Percentiles rank a stretch among this genome's conserved stretches.
Conservation (phyloP, 352 stramenopile species). For the Pythium sp. region DNA sequence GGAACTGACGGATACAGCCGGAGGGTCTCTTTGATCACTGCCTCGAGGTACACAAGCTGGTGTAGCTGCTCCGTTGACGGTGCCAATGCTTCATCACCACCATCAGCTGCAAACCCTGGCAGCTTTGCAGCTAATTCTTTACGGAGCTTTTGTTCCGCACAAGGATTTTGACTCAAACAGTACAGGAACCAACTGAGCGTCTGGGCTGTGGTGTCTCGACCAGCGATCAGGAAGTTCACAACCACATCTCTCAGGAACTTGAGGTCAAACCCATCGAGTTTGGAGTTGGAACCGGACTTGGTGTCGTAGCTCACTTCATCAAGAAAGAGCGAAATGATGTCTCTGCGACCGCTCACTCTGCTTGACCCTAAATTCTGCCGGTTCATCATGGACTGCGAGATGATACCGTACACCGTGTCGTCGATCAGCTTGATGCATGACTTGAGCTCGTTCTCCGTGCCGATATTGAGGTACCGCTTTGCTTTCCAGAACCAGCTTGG, state of each 20-base stretch:
- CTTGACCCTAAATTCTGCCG: not conserved
- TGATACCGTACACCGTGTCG: conserved; percentile 31
- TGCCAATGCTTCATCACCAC: too few relatives aligned
- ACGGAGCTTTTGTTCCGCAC: conserved; percentile 25
- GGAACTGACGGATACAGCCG: conserved; percentile 32
- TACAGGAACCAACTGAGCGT: conserved; percentile 48
- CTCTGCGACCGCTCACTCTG: conserved; percentile 1
- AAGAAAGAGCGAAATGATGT: conserved; percentile 50
- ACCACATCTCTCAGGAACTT: conserved; percentile 39
- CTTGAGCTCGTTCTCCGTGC: conserved; percentile 20
- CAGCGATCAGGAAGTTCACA: conserved; percentile 47
- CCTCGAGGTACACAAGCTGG: conserved; percentile 20
- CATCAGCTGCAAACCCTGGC: not conserved
- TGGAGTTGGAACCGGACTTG: not conserved
- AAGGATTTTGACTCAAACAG: conserved; percentile 30
- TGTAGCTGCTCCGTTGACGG: conserved; percentile 6
- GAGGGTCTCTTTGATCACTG: conserved; percentile 29
- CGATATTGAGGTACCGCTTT: conserved; percentile 31
- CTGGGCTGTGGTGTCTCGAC: conserved; percentile 40
- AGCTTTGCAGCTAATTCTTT: conserved; percentile 23
- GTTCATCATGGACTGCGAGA: conserved; percentile 25
- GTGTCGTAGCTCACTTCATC: conserved; percentile 24
- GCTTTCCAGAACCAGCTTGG: conserved; percentile 41
- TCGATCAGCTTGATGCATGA: conserved; percentile 34
- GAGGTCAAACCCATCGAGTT: not conserved